phyloP scores from a whole-genome alignment of 345 rosid species.

The Cardamine occulta region DNA sequence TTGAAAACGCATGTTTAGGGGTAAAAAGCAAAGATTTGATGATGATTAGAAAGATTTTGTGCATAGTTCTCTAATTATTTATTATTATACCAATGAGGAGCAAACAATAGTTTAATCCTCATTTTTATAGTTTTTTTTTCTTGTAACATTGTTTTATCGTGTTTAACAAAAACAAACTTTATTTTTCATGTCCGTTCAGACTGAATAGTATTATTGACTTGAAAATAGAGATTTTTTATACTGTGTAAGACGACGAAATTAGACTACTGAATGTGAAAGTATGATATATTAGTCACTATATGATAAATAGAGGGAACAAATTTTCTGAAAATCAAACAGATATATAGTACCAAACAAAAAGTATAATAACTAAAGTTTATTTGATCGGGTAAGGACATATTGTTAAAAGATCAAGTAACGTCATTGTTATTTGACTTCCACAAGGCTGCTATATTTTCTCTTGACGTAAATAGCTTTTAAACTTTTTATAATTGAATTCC shows the following conservation, averaged over 20 bases:
- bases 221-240: not conserved
- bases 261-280: not conserved
- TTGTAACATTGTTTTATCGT: not conserved
- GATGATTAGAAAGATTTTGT: slow-evolving; percentile 44
- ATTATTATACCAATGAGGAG: slow-evolving; percentile 14
- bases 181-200: not conserved
- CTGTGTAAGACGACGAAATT: not conserved
- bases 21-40: slow-evolving; percentile 42
- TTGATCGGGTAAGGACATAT: slow-evolving; percentile 7
- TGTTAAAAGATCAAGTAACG: slow-evolving; percentile 30
- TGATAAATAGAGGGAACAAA: not conserved
- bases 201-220: not conserved
- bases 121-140: slow-evolving; percentile 19
- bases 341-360: not conserved
- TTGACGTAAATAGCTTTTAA: not conserved
- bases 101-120: not conserved
- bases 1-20: slow-evolving; percentile 35
- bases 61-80: slow-evolving; percentile 35
- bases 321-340: not conserved
- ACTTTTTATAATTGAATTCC: not conserved
- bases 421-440: slow-evolving; percentile 36
- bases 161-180: not conserved
- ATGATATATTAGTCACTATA: not conserved
- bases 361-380: not conserved
- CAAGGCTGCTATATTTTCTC: slow-evolving; percentile 33